A percentile compares a stretch with the other conserved stretches of the same genome.
phyloP scores from a whole-genome alignment of 2,329 filamentous ascomycete species.

The Monosporascus sp. region DNA sequence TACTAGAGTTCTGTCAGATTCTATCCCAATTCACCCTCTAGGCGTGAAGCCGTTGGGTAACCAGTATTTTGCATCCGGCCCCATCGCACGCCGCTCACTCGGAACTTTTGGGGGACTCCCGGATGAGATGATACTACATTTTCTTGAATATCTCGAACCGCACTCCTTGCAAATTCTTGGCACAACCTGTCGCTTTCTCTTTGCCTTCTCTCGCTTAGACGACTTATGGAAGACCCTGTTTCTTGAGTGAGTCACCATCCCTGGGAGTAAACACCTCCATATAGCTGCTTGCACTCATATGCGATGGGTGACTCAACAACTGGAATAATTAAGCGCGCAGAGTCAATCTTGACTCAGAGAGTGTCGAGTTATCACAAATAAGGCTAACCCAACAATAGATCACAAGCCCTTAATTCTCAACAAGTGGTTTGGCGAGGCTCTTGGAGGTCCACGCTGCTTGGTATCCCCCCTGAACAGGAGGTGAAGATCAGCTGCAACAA shows the following conservation, averaged over 20 bases:
- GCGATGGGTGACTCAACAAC: neutral
- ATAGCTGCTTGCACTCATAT: neutral
- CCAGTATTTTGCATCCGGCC: slow-evolving; percentile 60
- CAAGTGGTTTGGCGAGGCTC: slow-evolving; percentile 69
- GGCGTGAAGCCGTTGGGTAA: slow-evolving; percentile 86
- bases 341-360: neutral
- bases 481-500: slow-evolving; percentile 65
- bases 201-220: slow-evolving; percentile 77
- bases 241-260: slow-evolving; percentile 64
- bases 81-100: slow-evolving; percentile 61
- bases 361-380: neutral
- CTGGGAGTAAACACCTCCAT: neutral
- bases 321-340: no score
- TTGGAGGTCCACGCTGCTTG: slow-evolving; percentile 77
- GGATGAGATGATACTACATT: slow-evolving; percentile 72
- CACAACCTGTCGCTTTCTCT: slow-evolving; percentile 76
- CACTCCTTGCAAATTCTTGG: slow-evolving; percentile 60
- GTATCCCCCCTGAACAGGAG: slow-evolving; percentile 44
- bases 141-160: slow-evolving; percentile 72
- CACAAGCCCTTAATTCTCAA: slow-evolving; percentile 24
- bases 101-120: slow-evolving; percentile 66
- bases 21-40: slow-evolving; percentile 74
- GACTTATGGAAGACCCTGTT: slow-evolving; percentile 88
- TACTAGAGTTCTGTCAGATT: slow-evolving; percentile 21
- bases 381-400: slow-evolving; percentile 23